A percentile compares a stretch with the other conserved stretches of the same genome.
Evolutionary conservation across 2,329 filamentous ascomycete species (phyloP).

Genomic region (Colletotrichum musae): DNA sequence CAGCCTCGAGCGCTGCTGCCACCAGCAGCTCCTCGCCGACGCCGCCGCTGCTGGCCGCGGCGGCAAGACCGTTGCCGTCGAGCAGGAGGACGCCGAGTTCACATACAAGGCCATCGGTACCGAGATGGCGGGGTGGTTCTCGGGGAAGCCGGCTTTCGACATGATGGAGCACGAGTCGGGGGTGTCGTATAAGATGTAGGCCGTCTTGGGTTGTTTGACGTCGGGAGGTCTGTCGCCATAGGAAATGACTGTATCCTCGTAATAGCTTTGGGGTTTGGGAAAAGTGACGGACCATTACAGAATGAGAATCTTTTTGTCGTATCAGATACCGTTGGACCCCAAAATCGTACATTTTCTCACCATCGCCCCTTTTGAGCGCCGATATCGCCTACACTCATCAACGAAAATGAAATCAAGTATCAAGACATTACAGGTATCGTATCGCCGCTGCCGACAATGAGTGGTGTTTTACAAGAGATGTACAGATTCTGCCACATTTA

Average conservation of each 20-base stretch:
- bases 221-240: too few species aligned
- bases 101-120: slow-evolving; percentile 78
- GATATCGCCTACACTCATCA: neutral
- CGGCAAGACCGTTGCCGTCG: slow-evolving; percentile 75
- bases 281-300: too few species aligned
- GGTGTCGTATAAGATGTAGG: slow-evolving; percentile 26
- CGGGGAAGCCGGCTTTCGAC: slow-evolving; percentile 80
- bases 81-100: slow-evolving; percentile 76
- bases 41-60: slow-evolving; percentile 74
- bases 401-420: neutral
- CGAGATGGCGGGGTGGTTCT: slow-evolving; percentile 76
- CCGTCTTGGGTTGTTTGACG: neutral
- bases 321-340: too few species aligned
- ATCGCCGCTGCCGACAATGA: neutral
- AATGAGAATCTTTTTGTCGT: too few species aligned
- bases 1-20: slow-evolving; percentile 64
- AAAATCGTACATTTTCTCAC: too few species aligned
- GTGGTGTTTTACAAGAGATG: slow-evolving; percentile 22
- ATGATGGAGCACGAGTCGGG: slow-evolving; percentile 51
- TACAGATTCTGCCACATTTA: slow-evolving; percentile 42
- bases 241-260: too few species aligned
- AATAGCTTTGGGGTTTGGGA: too few species aligned
- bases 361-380: too few species aligned
- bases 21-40: slow-evolving; percentile 67
- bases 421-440: neutral